Conservation (phyloP, 192 early-diverging fungal genomes). For the Phlyctochytrium arcticum region DNA sequence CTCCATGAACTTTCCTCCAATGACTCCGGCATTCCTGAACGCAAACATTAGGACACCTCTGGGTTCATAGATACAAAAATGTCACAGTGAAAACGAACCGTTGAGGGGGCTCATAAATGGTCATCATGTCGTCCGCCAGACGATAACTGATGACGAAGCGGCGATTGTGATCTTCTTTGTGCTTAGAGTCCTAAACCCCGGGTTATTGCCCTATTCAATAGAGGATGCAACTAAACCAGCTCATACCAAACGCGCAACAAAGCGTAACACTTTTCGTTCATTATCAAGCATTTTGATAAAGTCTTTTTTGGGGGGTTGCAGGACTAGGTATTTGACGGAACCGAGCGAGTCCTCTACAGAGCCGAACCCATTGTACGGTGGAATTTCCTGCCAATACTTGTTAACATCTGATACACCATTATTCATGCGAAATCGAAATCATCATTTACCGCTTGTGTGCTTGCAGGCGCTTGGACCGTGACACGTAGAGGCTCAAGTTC, state of each 20-base stretch:
- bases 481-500: conserved; percentile 6
- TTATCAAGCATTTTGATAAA: conserved; percentile 66
- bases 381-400: conserved; percentile 26
- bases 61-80: not conserved
- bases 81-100: conserved; percentile 37
- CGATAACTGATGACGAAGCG: conserved; percentile 59
- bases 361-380: conserved; percentile 64
- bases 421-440: not conserved
- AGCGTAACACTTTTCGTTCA: conserved; percentile 57
- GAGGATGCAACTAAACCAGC: no score
- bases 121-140: conserved; percentile 60
- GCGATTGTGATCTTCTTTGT: conserved; percentile 54
- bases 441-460: not conserved
- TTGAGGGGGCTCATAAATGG: conserved; percentile 63
- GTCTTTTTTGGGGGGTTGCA: conserved; percentile 63
- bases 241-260: conserved; percentile 55
- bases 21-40: conserved; percentile 51
- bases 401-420: not conserved
- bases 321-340: conserved; percentile 53
- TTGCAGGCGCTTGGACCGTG: not conserved
- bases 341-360: conserved; percentile 59
- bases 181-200: conserved; percentile 51
- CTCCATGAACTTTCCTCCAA: conserved; percentile 65
- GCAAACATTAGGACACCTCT: not conserved
- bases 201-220: no score